Base-by-base conservation (phyloP, 164 flowering plant species). In the Tetracentron sinense region DNA sequence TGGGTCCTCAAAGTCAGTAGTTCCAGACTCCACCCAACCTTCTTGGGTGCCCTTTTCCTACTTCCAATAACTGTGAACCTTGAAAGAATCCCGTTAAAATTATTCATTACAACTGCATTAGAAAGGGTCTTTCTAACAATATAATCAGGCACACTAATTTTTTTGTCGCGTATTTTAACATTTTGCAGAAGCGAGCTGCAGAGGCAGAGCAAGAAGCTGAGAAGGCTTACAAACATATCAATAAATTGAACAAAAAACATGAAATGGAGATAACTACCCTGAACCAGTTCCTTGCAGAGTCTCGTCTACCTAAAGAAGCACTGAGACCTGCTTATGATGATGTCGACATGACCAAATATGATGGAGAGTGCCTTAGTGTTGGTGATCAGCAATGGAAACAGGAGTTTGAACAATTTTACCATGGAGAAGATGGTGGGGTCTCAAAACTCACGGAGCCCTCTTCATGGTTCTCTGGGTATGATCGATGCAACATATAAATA, bases 391-490 rank as follows among this genome's bases (percentile, higher is more conserved):
- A 48, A 28, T 83, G 94, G 88, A 78, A 72, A 72, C 82, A 88
- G 26, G 96, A 87, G 67, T 90, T 90, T 60, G 79, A 78, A 23
- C 79, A 81, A 30, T 85, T 80, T 42, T 81, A 75, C 65, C 67
- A 75, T 6, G 80, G 66, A 49, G 85, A 72, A 73, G 84, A 79
- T 47, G 60, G 61, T 52, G 92, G 83, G 47, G 53, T 83, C 29
- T 67, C 82, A 29, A 81, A 77, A 66, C 73, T 79, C 1, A 66
- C 74, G 26, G 89, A 82, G 64, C 90, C 90, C 2, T 84, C 89
- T 23, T 75, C 90, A 29, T 92, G 97, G 99, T 95, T 85, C 69
- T 74, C 85, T 26, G 97, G 97, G 19, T 92, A 95, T 69, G 99
- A 95, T 64, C 75, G 92, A 20, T 95, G 99, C 85, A 95, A 95